Conservation (phyloP, 768 basidiomycete species). For the Tulasnella sp. region DNA sequence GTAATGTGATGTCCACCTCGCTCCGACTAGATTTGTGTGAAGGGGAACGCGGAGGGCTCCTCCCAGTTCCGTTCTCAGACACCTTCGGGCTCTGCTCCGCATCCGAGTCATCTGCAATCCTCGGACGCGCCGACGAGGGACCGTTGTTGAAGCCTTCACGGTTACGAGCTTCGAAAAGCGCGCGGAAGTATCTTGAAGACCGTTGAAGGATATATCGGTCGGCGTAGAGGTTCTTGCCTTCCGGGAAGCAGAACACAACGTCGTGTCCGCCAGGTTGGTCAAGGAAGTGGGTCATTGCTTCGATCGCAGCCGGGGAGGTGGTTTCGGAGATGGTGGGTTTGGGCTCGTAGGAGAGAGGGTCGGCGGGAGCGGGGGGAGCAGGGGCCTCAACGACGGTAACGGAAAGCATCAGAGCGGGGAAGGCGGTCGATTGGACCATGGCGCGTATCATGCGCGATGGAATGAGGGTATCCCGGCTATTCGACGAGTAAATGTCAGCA, state of each 20-base stretch:
- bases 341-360: neutral
- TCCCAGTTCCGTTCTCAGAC: neutral
- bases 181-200: neutral
- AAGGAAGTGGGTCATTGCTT: conserved; percentile 8
- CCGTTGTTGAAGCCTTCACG: neutral
- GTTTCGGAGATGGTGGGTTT: conserved; percentile 10
- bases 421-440: neutral
- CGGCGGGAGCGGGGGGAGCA: conserved; percentile 3
- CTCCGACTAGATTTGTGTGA: conserved; percentile 1
- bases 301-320: conserved; percentile 9
- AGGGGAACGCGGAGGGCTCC: too few relatives aligned
- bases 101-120: conserved; percentile 8
- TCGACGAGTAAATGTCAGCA: neutral
- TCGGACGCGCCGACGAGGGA: neutral
- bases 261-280: conserved; percentile 14
- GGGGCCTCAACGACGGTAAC: neutral
- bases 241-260: conserved; percentile 15
- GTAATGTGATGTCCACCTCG: neutral
- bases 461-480: neutral
- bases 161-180: neutral
- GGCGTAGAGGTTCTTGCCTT: conserved; percentile 8
- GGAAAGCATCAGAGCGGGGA: neutral
- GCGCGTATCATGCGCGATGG: neutral
- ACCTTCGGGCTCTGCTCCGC: neutral
- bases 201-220: conserved; percentile 14